Conservation (phyloP, 1,284 basidiomycete genomes). For the Fomitopsis pinicola region DNA sequence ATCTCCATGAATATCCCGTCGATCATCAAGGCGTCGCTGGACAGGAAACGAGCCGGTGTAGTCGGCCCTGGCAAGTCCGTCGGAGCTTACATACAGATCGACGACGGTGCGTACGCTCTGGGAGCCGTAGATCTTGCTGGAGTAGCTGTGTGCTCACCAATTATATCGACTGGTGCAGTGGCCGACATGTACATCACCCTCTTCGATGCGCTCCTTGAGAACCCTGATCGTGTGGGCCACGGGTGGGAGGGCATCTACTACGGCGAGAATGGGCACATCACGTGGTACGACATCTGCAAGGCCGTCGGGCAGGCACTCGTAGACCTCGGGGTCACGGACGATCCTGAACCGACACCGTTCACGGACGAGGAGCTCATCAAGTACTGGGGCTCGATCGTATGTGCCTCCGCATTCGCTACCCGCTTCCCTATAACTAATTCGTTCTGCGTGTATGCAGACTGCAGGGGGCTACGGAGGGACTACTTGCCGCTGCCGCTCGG, state of each 20-base stretch:
- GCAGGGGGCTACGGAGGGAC: conserved; percentile 20
- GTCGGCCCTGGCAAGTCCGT: conserved; percentile 34
- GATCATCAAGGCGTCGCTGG: conserved; percentile 34
- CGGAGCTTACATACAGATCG: conserved; percentile 42
- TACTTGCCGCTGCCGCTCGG: conserved; percentile 40
- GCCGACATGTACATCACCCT: conserved; percentile 18
- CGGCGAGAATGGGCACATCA: conserved; percentile 41
- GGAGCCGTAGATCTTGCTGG: too few relatives aligned
- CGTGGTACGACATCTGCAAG: conserved; percentile 30
- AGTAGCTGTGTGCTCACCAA: not conserved
- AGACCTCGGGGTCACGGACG: conserved; percentile 21
- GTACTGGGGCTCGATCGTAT: conserved; percentile 13
- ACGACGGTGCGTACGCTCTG: conserved; percentile 31
- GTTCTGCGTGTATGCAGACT: not conserved
- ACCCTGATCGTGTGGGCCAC: conserved; percentile 22
- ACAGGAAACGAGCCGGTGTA: conserved; percentile 21
- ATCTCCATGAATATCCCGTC: conserved; percentile 41
- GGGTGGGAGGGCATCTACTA: conserved; percentile 45
- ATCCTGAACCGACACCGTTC: conserved; percentile 25
- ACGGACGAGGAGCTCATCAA: conserved; percentile 27
- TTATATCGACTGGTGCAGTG: conserved; percentile 5
- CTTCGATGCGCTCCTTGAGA: conserved; percentile 9
- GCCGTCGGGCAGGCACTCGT: conserved; percentile 32
- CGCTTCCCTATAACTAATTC: not conserved
- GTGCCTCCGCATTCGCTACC: not conserved